Evolutionary conservation across 2,329 filamentous ascomycete genomes (phyloP).

Genomic region (Neonectria punicea): DNA sequence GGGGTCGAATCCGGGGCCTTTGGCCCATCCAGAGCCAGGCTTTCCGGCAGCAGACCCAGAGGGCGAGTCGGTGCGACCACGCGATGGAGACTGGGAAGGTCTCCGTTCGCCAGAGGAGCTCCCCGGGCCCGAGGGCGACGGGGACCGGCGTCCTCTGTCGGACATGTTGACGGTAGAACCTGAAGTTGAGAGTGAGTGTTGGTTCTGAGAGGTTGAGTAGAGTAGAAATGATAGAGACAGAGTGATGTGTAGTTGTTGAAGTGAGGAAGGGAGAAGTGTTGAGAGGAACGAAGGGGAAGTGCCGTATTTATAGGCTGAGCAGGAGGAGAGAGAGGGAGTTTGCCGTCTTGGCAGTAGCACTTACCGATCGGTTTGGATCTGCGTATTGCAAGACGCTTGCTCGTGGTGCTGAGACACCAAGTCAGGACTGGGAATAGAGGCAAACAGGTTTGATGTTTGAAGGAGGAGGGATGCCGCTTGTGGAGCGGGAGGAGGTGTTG

Average conservation of each 20-base stretch:
- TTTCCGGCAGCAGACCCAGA: conserved; percentile 31
- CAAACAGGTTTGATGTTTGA: conserved; percentile 6
- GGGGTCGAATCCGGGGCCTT: conserved; percentile 56
- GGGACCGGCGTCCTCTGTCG: conserved; percentile 46
- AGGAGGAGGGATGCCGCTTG: conserved; percentile 12
- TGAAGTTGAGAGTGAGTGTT: conserved; percentile 15
- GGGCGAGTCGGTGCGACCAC: conserved; percentile 23
- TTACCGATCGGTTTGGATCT: conserved; percentile 20
- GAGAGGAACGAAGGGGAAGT: conserved; percentile 3
- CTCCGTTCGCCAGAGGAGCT: conserved; percentile 30
- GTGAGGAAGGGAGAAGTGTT: not conserved
- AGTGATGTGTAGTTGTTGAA: not conserved
- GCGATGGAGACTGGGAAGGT: conserved; percentile 33
- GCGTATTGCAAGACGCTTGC: not conserved
- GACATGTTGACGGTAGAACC: conserved; percentile 43
- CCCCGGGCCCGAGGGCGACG: conserved; percentile 32
- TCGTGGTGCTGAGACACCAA: conserved; percentile 6
- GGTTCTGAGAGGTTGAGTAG: not conserved
- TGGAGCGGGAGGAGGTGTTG: conserved; percentile 17
- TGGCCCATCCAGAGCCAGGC: conserved; percentile 39
- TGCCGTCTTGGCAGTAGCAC: conserved; percentile 1
- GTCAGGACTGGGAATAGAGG: conserved; percentile 13
- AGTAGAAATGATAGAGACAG: conserved; percentile 1
- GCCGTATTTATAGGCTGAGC: conserved; percentile 7
- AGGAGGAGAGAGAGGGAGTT: not conserved